Conservation (phyloP, 2,329 filamentous ascomycete species). For the Aspergillus viridinutans region DNA sequence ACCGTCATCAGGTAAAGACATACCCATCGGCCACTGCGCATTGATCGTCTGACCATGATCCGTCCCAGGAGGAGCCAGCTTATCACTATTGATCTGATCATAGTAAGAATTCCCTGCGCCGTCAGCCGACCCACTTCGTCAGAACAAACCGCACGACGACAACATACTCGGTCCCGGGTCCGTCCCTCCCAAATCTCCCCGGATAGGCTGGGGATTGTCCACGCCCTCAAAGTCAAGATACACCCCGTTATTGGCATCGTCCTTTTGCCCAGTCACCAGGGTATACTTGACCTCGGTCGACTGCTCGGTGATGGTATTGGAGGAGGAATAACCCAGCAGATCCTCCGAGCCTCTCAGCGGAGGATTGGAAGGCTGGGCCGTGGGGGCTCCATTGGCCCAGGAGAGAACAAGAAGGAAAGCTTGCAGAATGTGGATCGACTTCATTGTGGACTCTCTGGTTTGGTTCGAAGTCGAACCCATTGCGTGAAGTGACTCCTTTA, state of each 20-base stretch:
- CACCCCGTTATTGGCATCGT: constrained; percentile 47
- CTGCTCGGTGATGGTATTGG: constrained; percentile 31
- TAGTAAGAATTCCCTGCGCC: constrained; percentile 44
- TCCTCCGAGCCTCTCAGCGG: constrained; percentile 24
- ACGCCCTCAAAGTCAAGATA: constrained; percentile 53
- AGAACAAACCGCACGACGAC: not conserved
- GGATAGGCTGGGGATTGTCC: constrained; percentile 53
- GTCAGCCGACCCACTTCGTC: not conserved
- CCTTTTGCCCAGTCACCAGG: constrained; percentile 50
- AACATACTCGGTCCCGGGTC: constrained; percentile 50
- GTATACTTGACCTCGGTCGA: constrained; percentile 38
- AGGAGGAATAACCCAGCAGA: constrained; percentile 39
- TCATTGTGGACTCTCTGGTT: not conserved
- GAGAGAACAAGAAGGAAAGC: constrained; percentile 8
- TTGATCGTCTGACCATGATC: constrained; percentile 41
- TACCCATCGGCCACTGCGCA: constrained; percentile 53
- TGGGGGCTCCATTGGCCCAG: constrained; percentile 19
- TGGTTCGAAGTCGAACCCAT: not conserved
- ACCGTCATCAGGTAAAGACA: too few relatives aligned
- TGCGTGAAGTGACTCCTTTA: not conserved
- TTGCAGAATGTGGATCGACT: not conserved
- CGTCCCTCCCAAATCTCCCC: constrained; percentile 47
- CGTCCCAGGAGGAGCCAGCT: constrained; percentile 52
- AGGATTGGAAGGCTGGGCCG: constrained; percentile 16
- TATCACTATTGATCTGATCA: constrained; percentile 53